Conservation (phyloP, 2,329 filamentous ascomycete genomes). For the Metarhizium rileyi region DNA sequence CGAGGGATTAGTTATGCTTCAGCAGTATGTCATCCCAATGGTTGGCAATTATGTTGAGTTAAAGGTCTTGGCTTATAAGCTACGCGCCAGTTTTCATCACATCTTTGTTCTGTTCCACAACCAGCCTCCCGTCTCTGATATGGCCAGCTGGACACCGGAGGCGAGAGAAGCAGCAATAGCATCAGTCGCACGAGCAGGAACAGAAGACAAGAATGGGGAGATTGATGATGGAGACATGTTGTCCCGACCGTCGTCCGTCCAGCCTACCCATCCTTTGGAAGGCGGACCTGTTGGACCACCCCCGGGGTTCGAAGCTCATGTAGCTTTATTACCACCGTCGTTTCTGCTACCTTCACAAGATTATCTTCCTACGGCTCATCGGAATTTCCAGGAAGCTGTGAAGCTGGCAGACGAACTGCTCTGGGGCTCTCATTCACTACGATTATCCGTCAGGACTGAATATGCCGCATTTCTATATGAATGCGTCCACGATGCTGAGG, state of each 20-base stretch:
- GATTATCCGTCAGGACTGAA: constrained; percentile 83
- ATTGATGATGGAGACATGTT: constrained; percentile 32
- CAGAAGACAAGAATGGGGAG: constrained; percentile 40
- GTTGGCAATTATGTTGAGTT: constrained; percentile 70
- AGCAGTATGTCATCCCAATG: constrained; percentile 80
- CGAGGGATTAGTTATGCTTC: constrained; percentile 80
- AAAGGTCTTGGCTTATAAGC: constrained; percentile 82
- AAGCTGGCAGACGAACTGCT: constrained; percentile 65
- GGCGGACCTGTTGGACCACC: constrained; percentile 49
- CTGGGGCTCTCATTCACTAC: constrained; percentile 80
- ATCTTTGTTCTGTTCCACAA: constrained; percentile 97
- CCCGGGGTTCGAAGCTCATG: constrained; percentile 40
- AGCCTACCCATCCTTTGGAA: constrained; percentile 41
- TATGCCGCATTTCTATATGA: constrained; percentile 91
- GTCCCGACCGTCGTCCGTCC: constrained; percentile 34
- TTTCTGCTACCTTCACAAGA: constrained; percentile 73
- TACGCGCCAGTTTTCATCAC: constrained; percentile 90
- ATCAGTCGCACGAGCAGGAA: constrained; percentile 17
- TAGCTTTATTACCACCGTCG: constrained; percentile 41
- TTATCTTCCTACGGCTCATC: constrained; percentile 73
- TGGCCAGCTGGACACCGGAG: constrained; percentile 43
- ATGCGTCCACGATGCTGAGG: constrained; percentile 73
- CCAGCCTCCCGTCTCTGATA: constrained; percentile 62
- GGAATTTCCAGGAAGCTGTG: constrained; percentile 71
- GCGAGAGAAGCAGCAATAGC: constrained; percentile 26